A percentile compares a stretch with the other conserved stretches of the same genome.
Conservation (phyloP, 2,329 filamentous ascomycete species). For the Trichoderma simmonsii region DNA sequence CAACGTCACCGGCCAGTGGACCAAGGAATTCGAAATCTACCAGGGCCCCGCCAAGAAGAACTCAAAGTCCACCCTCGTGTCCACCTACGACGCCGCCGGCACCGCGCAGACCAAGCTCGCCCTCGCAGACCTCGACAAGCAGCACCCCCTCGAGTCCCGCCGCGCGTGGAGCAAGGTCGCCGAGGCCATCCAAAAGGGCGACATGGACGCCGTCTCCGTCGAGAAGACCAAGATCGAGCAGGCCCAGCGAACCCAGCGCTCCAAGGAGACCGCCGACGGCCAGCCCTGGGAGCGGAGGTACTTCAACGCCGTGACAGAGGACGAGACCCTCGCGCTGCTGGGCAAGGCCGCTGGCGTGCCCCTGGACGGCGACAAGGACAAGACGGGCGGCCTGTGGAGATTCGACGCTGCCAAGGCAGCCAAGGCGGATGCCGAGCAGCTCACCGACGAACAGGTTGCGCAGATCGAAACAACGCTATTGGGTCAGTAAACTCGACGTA, state of each 20-base stretch:
- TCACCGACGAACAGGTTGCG: slow-evolving; percentile 39
- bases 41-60: slow-evolving; percentile 57
- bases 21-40: slow-evolving; percentile 74
- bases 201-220: slow-evolving; percentile 73
- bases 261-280: slow-evolving; percentile 70
- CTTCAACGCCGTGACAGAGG: slow-evolving; percentile 59
- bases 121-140: slow-evolving; percentile 69
- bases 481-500: slow-evolving; percentile 31
- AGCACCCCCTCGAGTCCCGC: slow-evolving; percentile 83
- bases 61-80: slow-evolving; percentile 47
- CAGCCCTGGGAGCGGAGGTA: slow-evolving; percentile 79
- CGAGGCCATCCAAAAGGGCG: slow-evolving; percentile 71
- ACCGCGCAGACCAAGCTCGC: slow-evolving; percentile 63
- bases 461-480: slow-evolving; percentile 46
- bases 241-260: slow-evolving; percentile 71
- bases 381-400: slow-evolving; percentile 60
- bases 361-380: slow-evolving; percentile 53
- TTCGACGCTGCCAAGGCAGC: slow-evolving; percentile 50
- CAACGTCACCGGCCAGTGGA: slow-evolving; percentile 89
- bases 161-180: slow-evolving; percentile 87
- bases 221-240: slow-evolving; percentile 92
- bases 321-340: slow-evolving; percentile 44
- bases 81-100: slow-evolving; percentile 58
- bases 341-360: slow-evolving; percentile 47
- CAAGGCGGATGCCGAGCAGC: slow-evolving; percentile 35